Base-by-base conservation (phyloP, 2,329 filamentous ascomycete genomes). In the Emericellopsis atlantica region DNA sequence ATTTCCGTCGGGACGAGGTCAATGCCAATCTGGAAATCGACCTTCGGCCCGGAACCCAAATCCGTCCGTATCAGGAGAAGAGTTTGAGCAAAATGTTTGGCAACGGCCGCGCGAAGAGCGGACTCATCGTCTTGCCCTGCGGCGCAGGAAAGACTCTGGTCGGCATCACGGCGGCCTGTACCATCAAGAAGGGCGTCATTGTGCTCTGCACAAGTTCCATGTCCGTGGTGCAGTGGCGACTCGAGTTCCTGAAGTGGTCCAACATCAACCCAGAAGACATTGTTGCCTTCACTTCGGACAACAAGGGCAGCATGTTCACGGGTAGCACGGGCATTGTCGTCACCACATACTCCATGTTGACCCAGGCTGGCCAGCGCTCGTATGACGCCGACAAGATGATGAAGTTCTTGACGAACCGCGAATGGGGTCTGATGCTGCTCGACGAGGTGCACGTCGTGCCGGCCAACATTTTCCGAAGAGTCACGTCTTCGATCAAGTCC, bases 81-180 rank as follows among this genome's bases (percentile, higher is more conserved):
- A 94, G 88, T 49, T 69, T 98, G 9, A 94, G 86, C 66, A 98
- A 98, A 61, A 98, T 98, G 92, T 98, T 98, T 58, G 90, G 92
- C 55, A 98, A 98, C 55, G 90, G 90, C 39, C 82, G 92, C 61
- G 92, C 92, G 12, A 92, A 95, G 66, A 95, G 88, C 60, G 92
- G 92, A 43, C 93, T 98, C 49, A 98, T 98, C 44, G 92, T 98
- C 42, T 64, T 98, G 51, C 92, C 92, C 15, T 98, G 92, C 58
- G 92, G 92, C 50, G 92, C 92, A 15, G 92, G 92, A 44, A 98
- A 98, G 67, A 98, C 92, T 2, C 66, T 98, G 33, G 92, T 98
- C 14, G 92, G 92, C n/a, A 95, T 98, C 50, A 96, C 92, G 16
- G 92, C 92, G 34, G 92, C 89, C 16, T 96, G 92, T 62, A 96